A percentile compares a stretch with the other conserved stretches of the same genome.
These are phyloP conservation scores for Trichoderma reesei DNA, from an alignment of 495 filamentous ascomycete genomes.

Conservation along the genomic window DNA sequence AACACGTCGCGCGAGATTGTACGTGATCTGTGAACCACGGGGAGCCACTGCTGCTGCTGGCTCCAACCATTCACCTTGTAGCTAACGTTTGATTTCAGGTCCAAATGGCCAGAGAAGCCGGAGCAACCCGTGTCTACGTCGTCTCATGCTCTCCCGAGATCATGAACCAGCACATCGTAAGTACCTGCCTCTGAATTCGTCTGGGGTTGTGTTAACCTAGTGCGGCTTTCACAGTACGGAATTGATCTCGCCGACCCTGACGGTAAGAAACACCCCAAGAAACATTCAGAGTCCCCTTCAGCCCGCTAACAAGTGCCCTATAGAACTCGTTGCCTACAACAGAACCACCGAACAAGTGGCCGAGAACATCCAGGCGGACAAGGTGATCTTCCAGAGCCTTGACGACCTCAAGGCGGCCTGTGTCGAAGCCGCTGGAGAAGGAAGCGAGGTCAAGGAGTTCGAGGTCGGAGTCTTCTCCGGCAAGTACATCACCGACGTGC, in stretches of 20 bases:
- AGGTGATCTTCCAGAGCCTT: constrained; percentile 83
- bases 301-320: not conserved
- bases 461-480: constrained; percentile 98
- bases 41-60: not conserved
- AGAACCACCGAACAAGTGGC: constrained; percentile 60
- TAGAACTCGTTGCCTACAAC: constrained; percentile 78
- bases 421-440: constrained; percentile 51
- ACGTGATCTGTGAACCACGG: constrained; percentile 18
- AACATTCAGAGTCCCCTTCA: not conserved
- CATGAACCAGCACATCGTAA: constrained; percentile 46
- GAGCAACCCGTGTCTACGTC: constrained; percentile 84
- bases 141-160: constrained; percentile 82
- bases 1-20: constrained; percentile 74
- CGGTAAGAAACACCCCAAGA: not conserved
- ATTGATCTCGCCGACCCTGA: constrained; percentile 57
- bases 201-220: constrained; percentile 4
- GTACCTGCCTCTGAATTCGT: not conserved
- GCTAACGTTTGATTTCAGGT: not conserved
- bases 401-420: constrained; percentile 75
- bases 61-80: not conserved
- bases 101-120: constrained; percentile 80
- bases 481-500: constrained; percentile 75
- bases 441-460: constrained; percentile 47
- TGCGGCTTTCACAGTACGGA: constrained; percentile 46
- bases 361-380: constrained; percentile 78